Evolutionary conservation across 1,139 yeast species (phyloP).

Genomic region (Blastobotrys arbuscula): DNA sequence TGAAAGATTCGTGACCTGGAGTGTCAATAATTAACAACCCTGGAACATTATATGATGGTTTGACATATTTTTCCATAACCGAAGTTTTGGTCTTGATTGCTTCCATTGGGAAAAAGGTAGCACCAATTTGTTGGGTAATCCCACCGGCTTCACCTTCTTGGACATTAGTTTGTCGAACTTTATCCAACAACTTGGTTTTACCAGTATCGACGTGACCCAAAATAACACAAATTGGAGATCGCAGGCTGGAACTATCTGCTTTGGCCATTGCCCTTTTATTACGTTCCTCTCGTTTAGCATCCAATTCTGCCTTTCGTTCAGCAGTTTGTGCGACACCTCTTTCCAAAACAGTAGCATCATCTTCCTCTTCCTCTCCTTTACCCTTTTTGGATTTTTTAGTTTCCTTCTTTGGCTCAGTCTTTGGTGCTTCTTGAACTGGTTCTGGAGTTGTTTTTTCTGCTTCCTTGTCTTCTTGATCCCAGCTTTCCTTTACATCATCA

Average conservation of each 20-base stretch:
- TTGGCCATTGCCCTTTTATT: slow-evolving; percentile 36
- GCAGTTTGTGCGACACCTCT: slow-evolving; percentile 25
- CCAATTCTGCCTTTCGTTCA: slow-evolving; percentile 28
- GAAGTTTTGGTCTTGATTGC: slow-evolving; percentile 87
- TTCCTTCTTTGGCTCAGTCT: slow-evolving; percentile 20
- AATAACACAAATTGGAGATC: slow-evolving; percentile 98
- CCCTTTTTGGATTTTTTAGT: slow-evolving; percentile 24
- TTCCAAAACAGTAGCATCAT: slow-evolving; percentile 26
- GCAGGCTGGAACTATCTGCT: slow-evolving; percentile 47
- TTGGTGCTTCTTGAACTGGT: slow-evolving; percentile 17
- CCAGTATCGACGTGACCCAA: slow-evolving; percentile 99
- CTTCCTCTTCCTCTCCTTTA: slow-evolving; percentile 24
- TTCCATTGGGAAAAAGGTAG: slow-evolving; percentile 96
- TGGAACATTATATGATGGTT: slow-evolving; percentile 83
- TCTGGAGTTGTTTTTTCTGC: slow-evolving; percentile 24
- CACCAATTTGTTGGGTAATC: slow-evolving; percentile 99
- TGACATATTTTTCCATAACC: slow-evolving; percentile 83
- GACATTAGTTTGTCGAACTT: slow-evolving; percentile 96
- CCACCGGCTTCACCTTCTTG: slow-evolving; percentile 99
- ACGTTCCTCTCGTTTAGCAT: slow-evolving; percentile 37
- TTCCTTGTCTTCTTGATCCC: slow-evolving; percentile 25
- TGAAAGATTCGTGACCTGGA: slow-evolving; percentile 99
- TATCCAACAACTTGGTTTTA: slow-evolving; percentile 93
- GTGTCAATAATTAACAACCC: slow-evolving; percentile 96
- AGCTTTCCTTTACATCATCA: slow-evolving; percentile 31